Percentiles rank a stretch among this genome's conserved stretches.
These are phyloP conservation scores for Odonthalia washingtoniensis DNA, from an alignment of 31 red algal species.

Conservation along the genomic window DNA sequence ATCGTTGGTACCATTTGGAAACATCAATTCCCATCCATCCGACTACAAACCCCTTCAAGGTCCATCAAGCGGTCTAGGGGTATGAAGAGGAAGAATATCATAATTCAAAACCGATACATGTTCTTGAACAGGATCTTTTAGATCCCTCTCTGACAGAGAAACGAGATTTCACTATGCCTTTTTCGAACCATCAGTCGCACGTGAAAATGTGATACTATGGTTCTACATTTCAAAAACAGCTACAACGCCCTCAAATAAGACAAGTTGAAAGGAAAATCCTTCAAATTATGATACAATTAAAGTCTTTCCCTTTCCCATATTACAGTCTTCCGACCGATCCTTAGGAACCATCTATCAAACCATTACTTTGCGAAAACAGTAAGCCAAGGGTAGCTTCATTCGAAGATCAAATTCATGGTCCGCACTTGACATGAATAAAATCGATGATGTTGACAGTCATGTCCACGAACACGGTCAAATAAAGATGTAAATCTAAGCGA, in stretches of 20 bases:
- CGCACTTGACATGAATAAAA: too few relatives aligned
- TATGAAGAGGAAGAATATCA: slow-evolving; percentile 35
- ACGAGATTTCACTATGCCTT: slow-evolving; percentile 62
- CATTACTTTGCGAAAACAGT: too few relatives aligned
- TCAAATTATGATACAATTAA: slow-evolving; percentile 69
- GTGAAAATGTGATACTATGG: slow-evolving; percentile 47
- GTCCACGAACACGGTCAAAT: slow-evolving; percentile 54
- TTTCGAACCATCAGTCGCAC: slow-evolving; percentile 24
- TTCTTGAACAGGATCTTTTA: slow-evolving; percentile 60
- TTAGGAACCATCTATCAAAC: too few relatives aligned
- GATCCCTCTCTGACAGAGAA: slow-evolving; percentile 61
- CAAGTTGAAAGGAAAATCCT: slow-evolving; percentile 73
- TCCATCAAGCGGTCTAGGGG: too few relatives aligned
- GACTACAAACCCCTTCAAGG: too few relatives aligned
- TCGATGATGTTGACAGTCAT: slow-evolving; percentile 14
- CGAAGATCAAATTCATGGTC: too few relatives aligned
- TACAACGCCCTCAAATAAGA: slow-evolving; percentile 68
- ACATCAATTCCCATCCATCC: slow-evolving; percentile 59
- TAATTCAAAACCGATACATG: slow-evolving; percentile 52
- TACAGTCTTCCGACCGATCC: too few relatives aligned
- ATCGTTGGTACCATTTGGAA: slow-evolving; percentile 37
- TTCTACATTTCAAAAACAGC: slow-evolving; percentile 72
- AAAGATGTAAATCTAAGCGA: slow-evolving; percentile 60
- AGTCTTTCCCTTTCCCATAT: too few relatives aligned
- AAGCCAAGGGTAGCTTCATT: too few relatives aligned